A percentile compares a stretch with the other conserved stretches of the same genome.
These are phyloP conservation scores for Moesziomyces globuligerus DNA, from an alignment of 1,284 basidiomycete genomes.

Conservation along the genomic window DNA sequence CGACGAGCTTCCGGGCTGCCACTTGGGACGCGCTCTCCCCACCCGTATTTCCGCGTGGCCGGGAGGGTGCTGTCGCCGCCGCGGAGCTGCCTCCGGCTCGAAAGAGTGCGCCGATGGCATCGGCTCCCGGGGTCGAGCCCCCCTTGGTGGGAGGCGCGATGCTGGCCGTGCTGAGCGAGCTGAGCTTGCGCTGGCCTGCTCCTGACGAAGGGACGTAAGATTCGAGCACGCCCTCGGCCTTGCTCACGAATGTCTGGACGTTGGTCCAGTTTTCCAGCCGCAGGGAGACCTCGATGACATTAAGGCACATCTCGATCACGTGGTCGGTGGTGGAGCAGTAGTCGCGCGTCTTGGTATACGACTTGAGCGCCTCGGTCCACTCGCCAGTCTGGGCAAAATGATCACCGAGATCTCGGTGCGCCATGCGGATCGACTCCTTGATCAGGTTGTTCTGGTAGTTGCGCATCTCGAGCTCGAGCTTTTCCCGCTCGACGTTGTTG, in stretches of 20 bases:
- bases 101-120: conserved; percentile 65
- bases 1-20: conserved; percentile 34
- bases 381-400: conserved; percentile 79
- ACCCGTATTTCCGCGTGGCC: conserved; percentile 2
- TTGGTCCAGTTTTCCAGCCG: conserved; percentile 84
- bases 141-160: conserved; percentile 46
- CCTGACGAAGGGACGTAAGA: conserved; percentile 68
- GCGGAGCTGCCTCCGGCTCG: conserved; percentile 55
- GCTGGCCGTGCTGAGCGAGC: conserved; percentile 23
- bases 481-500: conserved; percentile 76
- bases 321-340: conserved; percentile 85
- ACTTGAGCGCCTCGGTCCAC: conserved; percentile 76
- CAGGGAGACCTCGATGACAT: conserved; percentile 73
- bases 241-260: conserved; percentile 85
- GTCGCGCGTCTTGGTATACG: conserved; percentile 84
- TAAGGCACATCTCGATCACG: conserved; percentile 77
- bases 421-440: conserved; percentile 92
- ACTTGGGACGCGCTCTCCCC: conserved; percentile 24
- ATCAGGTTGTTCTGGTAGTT: conserved; percentile 90
- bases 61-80: conserved; percentile 2
- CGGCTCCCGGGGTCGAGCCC: conserved; percentile 48
- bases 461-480: conserved; percentile 86
- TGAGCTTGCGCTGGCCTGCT: conserved; percentile 69
- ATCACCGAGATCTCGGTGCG: conserved; percentile 82
- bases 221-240: conserved; percentile 86